Evolutionary conservation across 352 stramenopile species (phyloP).

Genomic region (Halophytophthora polymorphica): DNA sequence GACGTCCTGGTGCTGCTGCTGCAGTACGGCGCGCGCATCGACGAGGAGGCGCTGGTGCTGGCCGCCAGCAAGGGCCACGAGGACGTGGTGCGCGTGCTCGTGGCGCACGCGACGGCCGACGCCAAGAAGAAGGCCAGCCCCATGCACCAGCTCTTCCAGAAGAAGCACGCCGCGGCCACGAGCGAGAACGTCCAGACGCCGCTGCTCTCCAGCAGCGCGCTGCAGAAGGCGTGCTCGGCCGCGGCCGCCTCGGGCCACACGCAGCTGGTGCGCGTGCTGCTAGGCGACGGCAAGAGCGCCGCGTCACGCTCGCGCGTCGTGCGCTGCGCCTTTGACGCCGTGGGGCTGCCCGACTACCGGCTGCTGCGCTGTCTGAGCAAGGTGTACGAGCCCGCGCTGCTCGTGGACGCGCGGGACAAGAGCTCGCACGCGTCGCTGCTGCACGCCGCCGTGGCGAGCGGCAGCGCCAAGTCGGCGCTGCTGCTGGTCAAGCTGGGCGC

Average conservation of each 20-base stretch:
- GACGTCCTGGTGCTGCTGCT: constrained; percentile 61
- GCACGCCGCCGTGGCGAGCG: constrained; percentile 57
- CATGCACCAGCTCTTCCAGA: constrained; percentile 34
- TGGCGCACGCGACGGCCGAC: constrained; percentile 31
- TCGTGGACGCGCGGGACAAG: constrained; percentile 43
- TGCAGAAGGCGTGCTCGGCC: constrained; percentile 47
- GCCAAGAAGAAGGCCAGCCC: constrained; percentile 25
- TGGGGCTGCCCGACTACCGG: constrained; percentile 41
- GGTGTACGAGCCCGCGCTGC: constrained; percentile 36
- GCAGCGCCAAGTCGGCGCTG: constrained; percentile 48
- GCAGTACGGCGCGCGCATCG: constrained; percentile 50
- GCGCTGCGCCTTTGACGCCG: constrained; percentile 47
- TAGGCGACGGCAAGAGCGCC: constrained; percentile 44
- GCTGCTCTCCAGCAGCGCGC: constrained; percentile 30
- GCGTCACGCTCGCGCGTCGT: constrained; percentile 29
- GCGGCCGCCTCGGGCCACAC: constrained; percentile 46
- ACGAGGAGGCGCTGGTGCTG: constrained; percentile 59
- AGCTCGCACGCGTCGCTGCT: constrained; percentile 51
- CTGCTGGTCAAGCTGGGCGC: constrained; percentile 60
- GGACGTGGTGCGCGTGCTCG: constrained; percentile 35
- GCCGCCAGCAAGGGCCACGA: constrained; percentile 37
- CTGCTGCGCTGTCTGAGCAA: constrained; percentile 54
- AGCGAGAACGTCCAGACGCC: constrained; percentile 18
- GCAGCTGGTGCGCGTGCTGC: constrained; percentile 37
- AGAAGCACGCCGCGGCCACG: constrained; percentile 20